Conservation (phyloP, 1,284 basidiomycete species). For the Malassezia arunalokei region DNA sequence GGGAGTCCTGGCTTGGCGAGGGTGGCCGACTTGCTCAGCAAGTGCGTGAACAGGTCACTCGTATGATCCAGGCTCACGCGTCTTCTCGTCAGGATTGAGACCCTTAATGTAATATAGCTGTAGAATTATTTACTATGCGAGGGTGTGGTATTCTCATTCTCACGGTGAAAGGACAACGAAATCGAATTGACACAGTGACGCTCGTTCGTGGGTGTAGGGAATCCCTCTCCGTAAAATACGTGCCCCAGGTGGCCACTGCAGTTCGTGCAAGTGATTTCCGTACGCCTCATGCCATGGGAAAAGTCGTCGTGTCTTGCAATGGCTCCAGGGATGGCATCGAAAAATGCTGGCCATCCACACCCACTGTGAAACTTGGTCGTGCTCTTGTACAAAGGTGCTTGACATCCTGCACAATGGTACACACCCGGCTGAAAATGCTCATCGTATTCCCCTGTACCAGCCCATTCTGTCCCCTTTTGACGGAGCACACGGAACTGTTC, state of each 20-base stretch:
- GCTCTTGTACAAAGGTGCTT: slow-evolving; percentile 52
- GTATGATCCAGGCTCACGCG: not conserved
- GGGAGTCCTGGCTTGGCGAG: not conserved
- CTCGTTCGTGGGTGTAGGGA: slow-evolving; percentile 56
- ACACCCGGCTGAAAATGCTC: slow-evolving; percentile 56
- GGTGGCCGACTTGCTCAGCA: slow-evolving; percentile 2
- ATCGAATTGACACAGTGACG: slow-evolving; percentile 62
- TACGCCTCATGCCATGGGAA: slow-evolving; percentile 51
- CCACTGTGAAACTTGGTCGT: slow-evolving; percentile 82
- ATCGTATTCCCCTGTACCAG: slow-evolving; percentile 68
- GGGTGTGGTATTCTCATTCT: not conserved
- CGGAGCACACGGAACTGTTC: slow-evolving; percentile 82
- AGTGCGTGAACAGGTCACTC: slow-evolving; percentile 1
- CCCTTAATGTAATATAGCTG: not conserved
- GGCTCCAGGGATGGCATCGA: slow-evolving; percentile 81
- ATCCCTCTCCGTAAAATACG: slow-evolving; percentile 78
- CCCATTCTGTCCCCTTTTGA: slow-evolving; percentile 70
- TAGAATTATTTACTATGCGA: not conserved
- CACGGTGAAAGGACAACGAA: slow-evolving; percentile 61
- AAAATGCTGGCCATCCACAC: slow-evolving; percentile 96
- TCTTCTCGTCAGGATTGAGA: not conserved
- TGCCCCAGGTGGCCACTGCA: slow-evolving; percentile 87
- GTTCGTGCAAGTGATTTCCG: slow-evolving; percentile 60
- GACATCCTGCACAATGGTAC: slow-evolving; percentile 53
- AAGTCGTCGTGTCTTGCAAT: slow-evolving; percentile 54